Evolutionary conservation across 331 rosid genomes (phyloP).

Genomic region (Pyracantha coccinea): DNA sequence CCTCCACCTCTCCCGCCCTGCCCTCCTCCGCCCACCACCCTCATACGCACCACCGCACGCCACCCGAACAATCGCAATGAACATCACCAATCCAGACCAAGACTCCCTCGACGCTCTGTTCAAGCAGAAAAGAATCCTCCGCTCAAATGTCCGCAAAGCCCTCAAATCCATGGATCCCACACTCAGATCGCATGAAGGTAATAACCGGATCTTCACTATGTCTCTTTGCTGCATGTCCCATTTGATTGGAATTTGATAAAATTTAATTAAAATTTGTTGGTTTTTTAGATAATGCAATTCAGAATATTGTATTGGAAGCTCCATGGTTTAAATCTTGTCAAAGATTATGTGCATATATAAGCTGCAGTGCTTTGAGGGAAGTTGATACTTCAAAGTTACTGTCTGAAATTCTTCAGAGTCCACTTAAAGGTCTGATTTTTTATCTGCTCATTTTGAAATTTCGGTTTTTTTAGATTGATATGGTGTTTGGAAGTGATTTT

Average conservation of each 20-base stretch:
- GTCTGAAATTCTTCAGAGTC: constrained; percentile 46
- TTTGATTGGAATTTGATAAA: background rate
- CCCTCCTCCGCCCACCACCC: background rate
- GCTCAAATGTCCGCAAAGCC: constrained; percentile 63
- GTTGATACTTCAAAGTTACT: constrained; percentile 71
- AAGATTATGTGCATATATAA: constrained; percentile 75
- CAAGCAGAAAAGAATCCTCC: background rate
- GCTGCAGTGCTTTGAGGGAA: constrained; percentile 79
- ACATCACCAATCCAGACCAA: background rate
- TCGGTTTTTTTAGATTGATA: background rate
- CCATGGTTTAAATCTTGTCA: constrained; percentile 77
- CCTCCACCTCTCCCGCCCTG: background rate
- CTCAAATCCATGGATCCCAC: constrained; percentile 67
- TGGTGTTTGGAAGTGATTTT: background rate
- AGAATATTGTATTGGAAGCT: constrained; percentile 53
- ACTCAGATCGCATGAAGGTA: constrained; percentile 78
- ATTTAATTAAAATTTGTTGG: background rate
- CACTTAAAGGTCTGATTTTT: constrained; percentile 24
- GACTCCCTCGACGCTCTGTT: background rate
- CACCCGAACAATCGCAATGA: constrained; percentile 10
- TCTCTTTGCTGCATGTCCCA: background rate
- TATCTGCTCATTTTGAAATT: background rate
- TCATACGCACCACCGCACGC: background rate
- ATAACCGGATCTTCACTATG: background rate
- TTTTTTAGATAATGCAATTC: constrained; percentile 54